These are phyloP conservation scores for Murraya paniculata DNA, from an alignment of 345 rosid genomes.

Conservation along the genomic window DNA sequence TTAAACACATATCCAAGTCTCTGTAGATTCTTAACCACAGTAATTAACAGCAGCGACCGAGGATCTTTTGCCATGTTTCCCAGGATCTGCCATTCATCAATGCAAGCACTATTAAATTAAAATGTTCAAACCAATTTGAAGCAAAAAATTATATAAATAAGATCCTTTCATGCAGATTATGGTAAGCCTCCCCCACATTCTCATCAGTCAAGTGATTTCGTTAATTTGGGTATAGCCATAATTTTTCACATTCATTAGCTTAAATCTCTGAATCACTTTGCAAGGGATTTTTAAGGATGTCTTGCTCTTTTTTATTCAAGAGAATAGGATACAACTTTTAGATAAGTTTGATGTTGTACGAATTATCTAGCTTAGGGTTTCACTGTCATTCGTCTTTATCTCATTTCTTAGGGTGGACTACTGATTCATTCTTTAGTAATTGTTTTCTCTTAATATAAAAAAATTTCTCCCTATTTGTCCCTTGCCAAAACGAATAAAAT, in stretches of 20 bases:
- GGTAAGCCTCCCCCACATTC: neutral
- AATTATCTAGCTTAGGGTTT: neutral
- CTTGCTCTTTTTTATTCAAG: neutral
- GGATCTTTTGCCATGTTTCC: slow-evolving; percentile 77
- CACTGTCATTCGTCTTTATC: no score
- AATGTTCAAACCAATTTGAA: neutral
- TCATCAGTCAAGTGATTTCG: neutral
- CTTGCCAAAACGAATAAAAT: neutral
- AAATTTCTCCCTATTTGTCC: neutral
- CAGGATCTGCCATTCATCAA: slow-evolving; percentile 58
- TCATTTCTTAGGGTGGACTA: no score
- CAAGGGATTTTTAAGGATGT: neutral
- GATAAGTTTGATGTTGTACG: neutral
- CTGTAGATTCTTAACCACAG: slow-evolving; percentile 75
- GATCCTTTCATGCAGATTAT: neutral
- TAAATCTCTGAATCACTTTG: neutral
- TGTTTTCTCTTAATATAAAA: neutral
- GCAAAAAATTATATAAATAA: neutral
- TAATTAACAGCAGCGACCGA: slow-evolving; percentile 64
- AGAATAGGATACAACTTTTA: neutral
- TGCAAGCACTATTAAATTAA: slow-evolving; percentile 17
- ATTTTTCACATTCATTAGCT: neutral
- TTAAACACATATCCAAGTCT: slow-evolving; percentile 73
- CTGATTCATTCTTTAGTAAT: neutral
- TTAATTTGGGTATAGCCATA: neutral